Percentiles rank a stretch among this genome's conserved stretches.
These are phyloP conservation scores for Beta corolliflora DNA, from an alignment of 179 eudicot genomes.

Conservation along the genomic window DNA sequence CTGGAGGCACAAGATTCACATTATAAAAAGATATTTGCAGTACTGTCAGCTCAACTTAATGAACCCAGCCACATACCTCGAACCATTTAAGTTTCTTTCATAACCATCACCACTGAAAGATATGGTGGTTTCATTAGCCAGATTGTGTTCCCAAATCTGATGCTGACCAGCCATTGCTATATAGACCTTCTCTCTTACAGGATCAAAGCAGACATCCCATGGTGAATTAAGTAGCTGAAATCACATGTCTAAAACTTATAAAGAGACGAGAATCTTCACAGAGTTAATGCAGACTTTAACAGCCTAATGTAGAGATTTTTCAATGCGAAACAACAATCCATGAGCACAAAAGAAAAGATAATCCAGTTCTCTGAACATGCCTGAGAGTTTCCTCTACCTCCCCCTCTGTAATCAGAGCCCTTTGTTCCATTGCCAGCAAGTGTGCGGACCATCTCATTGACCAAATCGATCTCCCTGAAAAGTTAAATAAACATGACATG, in stretches of 20 bases:
- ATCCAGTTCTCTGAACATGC: slow-evolving; percentile 40
- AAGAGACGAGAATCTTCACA: slow-evolving; percentile 14
- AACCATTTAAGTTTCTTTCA: slow-evolving; percentile 94
- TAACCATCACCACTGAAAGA: slow-evolving; percentile 96
- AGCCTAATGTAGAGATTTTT: neutral
- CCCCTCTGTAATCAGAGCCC: slow-evolving; percentile 95
- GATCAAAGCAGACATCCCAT: slow-evolving; percentile 94
- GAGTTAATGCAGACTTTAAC: neutral
- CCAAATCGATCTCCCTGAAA: slow-evolving; percentile 94
- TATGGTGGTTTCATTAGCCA: slow-evolving; percentile 58
- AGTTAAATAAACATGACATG: neutral
- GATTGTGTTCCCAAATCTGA: slow-evolving; percentile 89
- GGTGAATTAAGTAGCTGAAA: slow-evolving; percentile 97
- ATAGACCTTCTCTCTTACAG: slow-evolving; percentile 67
- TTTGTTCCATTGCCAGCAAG: slow-evolving; percentile 97
- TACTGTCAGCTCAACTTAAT: slow-evolving; percentile 11
- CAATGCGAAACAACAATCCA: neutral
- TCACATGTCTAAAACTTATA: neutral
- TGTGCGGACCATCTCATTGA: slow-evolving; percentile 75
- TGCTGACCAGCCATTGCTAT: slow-evolving; percentile 99
- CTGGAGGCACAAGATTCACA: slow-evolving; percentile 4
- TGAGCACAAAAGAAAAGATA: neutral
- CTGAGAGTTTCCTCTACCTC: slow-evolving; percentile 80
- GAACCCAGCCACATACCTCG: slow-evolving; percentile 51
- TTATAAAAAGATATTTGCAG: neutral